phyloP scores from a whole-genome alignment of 192 early-diverging fungal species.

The Backusella liffmaniae region DNA sequence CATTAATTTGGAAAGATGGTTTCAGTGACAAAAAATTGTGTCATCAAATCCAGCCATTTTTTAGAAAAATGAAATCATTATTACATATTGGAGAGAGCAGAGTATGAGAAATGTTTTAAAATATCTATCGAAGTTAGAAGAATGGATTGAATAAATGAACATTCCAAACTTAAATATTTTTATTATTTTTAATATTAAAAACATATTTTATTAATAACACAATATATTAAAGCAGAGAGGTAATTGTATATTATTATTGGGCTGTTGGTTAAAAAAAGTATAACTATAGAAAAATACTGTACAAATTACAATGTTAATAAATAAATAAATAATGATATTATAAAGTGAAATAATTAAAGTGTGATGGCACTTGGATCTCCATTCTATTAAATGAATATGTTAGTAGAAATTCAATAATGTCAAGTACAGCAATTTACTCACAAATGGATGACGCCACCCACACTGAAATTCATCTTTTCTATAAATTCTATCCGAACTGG shows the following conservation, averaged over 20 bases:
- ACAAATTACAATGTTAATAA: conserved; percentile 2
- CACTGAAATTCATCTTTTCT: conserved; percentile 54
- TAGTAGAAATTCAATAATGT: background rate
- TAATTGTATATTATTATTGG: background rate
- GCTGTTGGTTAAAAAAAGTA: conserved; percentile 1
- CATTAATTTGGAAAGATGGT: no score
- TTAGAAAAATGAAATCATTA: background rate
- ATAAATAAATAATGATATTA: background rate
- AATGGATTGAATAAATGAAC: background rate
- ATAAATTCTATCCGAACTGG: conserved; percentile 45
- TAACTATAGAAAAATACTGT: background rate
- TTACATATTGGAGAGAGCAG: background rate
- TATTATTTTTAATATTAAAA: background rate
- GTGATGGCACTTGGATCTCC: conserved; percentile 35
- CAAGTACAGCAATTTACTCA: conserved; percentile 29
- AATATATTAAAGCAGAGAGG: background rate
- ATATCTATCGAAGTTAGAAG: background rate
- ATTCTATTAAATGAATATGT: conserved; percentile 23
- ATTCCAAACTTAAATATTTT: conserved; percentile 7
- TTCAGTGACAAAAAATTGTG: no score
- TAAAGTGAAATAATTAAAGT: conserved; percentile 16
- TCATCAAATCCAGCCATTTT: background rate
- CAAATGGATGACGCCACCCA: conserved; percentile 57
- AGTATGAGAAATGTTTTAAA: background rate
- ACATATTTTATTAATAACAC: background rate